Base-by-base conservation (phyloP, 768 basidiomycete genomes). In the Tricholoma sp. region DNA sequence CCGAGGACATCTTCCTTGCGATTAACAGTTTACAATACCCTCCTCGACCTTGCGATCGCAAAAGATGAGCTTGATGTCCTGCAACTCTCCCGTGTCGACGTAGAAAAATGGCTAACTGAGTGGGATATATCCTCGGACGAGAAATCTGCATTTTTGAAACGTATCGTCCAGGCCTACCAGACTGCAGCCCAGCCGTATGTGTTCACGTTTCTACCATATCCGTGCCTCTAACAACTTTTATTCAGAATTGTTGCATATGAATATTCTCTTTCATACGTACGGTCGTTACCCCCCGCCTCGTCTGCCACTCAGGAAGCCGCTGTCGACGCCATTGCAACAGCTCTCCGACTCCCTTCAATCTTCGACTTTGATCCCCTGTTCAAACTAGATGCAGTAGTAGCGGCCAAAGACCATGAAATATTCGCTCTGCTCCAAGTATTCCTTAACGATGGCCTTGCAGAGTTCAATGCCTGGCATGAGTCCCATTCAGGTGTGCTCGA, bases 331-430 rank as follows among this genome's bases (percentile, higher is more conserved):
- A 84, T 92, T 58, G 78, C 82, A 6, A 74, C 80, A 6, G 85
- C 88, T 17, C 76, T 93, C 32, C 80, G 83, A 33, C 74, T 85
- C 36, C 84, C 88, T 2, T 72, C 73, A 12, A 68, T 89, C 56
- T 90, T 94, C 69, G 86, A 95, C 71, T 89, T 94, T 64, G 91
- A 94, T 68, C 68, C 84, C 6, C 72, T 92, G 29, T 85, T 92
- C 76, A 87, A 85, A 58, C 75, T 95, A 39, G 85, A 91, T 53
- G 81, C 84, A 1, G 80, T 91, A 34, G 68, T 88, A 41, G 78
- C 81, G 11, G 71, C 76, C 34, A 86, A 88, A 66, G 80, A 82
- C 48, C 83, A 89, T 66, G 84, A 85, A 32, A 76, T 92, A 10
- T 92, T 87, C 68, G 70, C 81, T 24, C 82, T 93, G n/a, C 72